Evolutionary conservation across 225 moss, liverwort and hornwort species (phyloP), one percentile per base, ranked within the genome.

Genomic region (Pleurozium schreberi): DNA sequence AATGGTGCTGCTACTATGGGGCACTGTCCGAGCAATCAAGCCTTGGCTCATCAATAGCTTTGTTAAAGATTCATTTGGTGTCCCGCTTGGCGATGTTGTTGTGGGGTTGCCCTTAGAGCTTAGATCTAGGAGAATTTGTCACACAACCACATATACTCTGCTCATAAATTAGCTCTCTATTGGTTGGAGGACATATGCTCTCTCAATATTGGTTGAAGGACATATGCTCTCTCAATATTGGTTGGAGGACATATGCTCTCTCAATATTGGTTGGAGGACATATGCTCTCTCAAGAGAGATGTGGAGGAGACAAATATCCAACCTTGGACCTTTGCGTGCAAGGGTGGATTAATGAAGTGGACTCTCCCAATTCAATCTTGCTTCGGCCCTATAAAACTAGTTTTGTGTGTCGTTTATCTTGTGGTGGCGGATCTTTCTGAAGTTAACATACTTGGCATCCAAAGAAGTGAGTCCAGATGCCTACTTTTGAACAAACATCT

Each of bases 251-350:
- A n/a, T n/a, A n/a, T n/a, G 67, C 23, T 13, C 2, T n/a, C 8
- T 23, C n/a, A n/a, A n/a, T n/a, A 4, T n/a, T 68, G 1, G n/a
- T 40, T 40, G 67, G 5, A 67, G 0, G 38, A 8, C 23, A n/a
- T 23, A 23, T 4, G 12, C 6, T 67, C 12, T n/a, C 12, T 11
- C 7, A 67, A 67, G 4, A 13, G 4, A 69, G 25, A 23, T 3
- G 1, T 12, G 8, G 0, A 5, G 4, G 2, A 1, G 0, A 68
- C 7, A 22, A 12, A 68, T 40, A 4, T 40, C 7, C 2, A 40
- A n/a, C 40, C 68, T 23, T 12, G 4, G 13, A 3, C 8, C 13
- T 69, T 25, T 40, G 14, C 7, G 2, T 40, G 25, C 40, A 40
- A 69, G 0, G 25, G 8, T 14, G 42, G 8, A 3, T 25, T 42